Evolutionary conservation across 768 basidiomycete genomes (phyloP).

Genomic region (Tulasnella sp.): DNA sequence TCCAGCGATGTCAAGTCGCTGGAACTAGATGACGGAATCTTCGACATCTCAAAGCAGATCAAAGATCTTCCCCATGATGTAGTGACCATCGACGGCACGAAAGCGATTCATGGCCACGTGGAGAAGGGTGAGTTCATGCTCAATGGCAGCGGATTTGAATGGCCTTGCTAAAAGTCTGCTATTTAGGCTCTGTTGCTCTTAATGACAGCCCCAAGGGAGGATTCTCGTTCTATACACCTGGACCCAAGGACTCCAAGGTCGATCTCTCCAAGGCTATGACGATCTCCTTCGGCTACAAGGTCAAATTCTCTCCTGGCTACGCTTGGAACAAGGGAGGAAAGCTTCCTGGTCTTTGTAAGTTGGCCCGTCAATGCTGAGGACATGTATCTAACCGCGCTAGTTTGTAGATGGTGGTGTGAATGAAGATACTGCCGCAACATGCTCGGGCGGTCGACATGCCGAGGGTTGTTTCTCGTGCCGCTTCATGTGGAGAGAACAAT

Average conservation of each 20-base stretch:
- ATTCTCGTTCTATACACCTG: constrained; percentile 63
- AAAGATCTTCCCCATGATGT: constrained; percentile 31
- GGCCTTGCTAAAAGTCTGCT: background rate
- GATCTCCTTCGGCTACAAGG: constrained; percentile 44
- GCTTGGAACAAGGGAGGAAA: constrained; percentile 57
- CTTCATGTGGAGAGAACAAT: constrained; percentile 60
- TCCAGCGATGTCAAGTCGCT: background rate
- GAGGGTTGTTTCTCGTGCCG: constrained; percentile 55
- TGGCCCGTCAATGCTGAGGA: background rate
- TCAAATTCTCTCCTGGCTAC: constrained; percentile 52
- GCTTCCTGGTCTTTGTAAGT: constrained; percentile 57
- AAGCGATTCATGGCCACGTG: constrained; percentile 7
- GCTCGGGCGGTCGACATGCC: constrained; percentile 53
- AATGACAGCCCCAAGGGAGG: constrained; percentile 19
- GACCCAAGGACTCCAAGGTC: constrained; percentile 48
- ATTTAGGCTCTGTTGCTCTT: background rate
- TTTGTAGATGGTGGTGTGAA: constrained; percentile 44
- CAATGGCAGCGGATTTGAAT: background rate
- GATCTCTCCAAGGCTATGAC: background rate
- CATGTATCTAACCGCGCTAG: background rate
- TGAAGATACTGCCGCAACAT: constrained; percentile 35
- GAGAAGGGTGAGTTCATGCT: constrained; percentile 3
- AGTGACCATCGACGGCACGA: constrained; percentile 37
- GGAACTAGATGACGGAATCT: background rate
- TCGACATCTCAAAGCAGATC: constrained; percentile 24